These are phyloP conservation scores for Mortierella sp. DNA, from an alignment of 371 early-diverging fungal species.

Conservation along the genomic window DNA sequence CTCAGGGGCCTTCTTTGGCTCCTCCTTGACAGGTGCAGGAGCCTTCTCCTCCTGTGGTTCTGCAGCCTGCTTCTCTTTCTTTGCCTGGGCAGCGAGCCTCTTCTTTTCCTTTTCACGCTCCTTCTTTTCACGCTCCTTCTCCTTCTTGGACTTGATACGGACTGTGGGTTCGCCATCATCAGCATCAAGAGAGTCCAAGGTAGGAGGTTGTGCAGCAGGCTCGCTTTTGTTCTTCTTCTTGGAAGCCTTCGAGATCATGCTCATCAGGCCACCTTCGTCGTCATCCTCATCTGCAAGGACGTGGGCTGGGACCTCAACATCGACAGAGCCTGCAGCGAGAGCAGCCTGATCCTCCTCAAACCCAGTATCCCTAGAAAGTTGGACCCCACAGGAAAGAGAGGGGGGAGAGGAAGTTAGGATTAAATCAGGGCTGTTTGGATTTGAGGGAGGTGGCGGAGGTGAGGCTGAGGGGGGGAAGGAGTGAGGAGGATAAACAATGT, in stretches of 20 bases:
- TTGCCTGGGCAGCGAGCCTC: conserved; percentile 37
- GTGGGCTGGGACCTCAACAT: conserved; percentile 36
- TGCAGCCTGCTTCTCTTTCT: conserved; percentile 8
- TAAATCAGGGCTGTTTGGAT: neutral
- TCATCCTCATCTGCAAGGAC: conserved; percentile 47
- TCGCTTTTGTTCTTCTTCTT: conserved; percentile 56
- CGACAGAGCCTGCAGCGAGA: conserved; percentile 26
- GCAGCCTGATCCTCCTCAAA: conserved; percentile 54
- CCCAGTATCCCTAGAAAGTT: conserved; percentile 40
- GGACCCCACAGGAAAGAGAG: neutral
- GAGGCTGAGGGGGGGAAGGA: too few relatives aligned
- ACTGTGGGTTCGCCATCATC: conserved; percentile 49
- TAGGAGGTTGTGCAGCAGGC: conserved; percentile 16
- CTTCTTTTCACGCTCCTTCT: conserved; percentile 70
- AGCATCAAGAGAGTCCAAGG: conserved; percentile 10
- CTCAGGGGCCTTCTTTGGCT: conserved; percentile 51
- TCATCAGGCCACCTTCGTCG: conserved; percentile 50
- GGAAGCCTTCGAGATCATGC: conserved; percentile 49
- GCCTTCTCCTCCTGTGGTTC: conserved; percentile 38
- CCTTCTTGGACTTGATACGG: conserved; percentile 65
- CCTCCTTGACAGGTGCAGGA: too few relatives aligned
- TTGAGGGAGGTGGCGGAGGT: too few relatives aligned
- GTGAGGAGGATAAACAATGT: too few relatives aligned
- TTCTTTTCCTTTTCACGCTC: conserved; percentile 61
- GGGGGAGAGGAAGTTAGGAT: neutral